Conservation (phyloP, 495 filamentous ascomycete genomes). For the Friedmanniomyces simplex region DNA sequence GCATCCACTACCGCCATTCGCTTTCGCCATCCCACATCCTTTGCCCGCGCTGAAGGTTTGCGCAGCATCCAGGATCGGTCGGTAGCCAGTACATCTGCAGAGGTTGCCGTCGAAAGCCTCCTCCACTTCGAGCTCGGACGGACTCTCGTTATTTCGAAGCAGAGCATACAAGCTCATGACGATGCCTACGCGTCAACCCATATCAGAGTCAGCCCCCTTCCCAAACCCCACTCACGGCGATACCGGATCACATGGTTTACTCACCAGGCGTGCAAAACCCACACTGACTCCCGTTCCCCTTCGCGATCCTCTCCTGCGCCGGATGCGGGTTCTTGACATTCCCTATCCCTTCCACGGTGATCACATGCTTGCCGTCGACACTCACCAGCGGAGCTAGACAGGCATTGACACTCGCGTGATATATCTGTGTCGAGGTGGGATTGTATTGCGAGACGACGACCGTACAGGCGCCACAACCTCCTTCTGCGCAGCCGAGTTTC, state of each 20-base stretch:
- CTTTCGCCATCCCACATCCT: slow-evolving; percentile 46
- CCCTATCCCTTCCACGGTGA: slow-evolving; percentile 96
- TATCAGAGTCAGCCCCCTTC: not conserved
- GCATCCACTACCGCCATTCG: slow-evolving; percentile 51
- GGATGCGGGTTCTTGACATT: slow-evolving; percentile 81
- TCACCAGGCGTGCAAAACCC: slow-evolving; percentile 79
- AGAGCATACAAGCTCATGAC: slow-evolving; percentile 91
- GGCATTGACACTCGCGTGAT: slow-evolving; percentile 88
- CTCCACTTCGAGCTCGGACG: slow-evolving; percentile 65
- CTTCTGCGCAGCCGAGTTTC: slow-evolving; percentile 72
- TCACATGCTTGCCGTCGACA: slow-evolving; percentile 95
- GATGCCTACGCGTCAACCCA: slow-evolving; percentile 47
- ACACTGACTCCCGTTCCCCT: slow-evolving; percentile 53
- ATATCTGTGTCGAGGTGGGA: slow-evolving; percentile 78
- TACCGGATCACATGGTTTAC: too few relatives aligned
- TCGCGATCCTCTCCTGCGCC: slow-evolving; percentile 81
- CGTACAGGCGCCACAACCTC: slow-evolving; percentile 93
- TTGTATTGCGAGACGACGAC: slow-evolving; percentile 91
- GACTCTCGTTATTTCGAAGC: slow-evolving; percentile 59
- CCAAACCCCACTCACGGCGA: not conserved
- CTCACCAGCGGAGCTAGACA: slow-evolving; percentile 87
- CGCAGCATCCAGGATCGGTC: slow-evolving; percentile 88
- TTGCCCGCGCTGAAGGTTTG: slow-evolving; percentile 52
- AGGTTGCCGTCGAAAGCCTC: slow-evolving; percentile 93
- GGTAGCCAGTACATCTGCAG: slow-evolving; percentile 90